Evolutionary conservation across 2,329 filamentous ascomycete genomes (phyloP).

Genomic region (Fusarium dimerum): DNA sequence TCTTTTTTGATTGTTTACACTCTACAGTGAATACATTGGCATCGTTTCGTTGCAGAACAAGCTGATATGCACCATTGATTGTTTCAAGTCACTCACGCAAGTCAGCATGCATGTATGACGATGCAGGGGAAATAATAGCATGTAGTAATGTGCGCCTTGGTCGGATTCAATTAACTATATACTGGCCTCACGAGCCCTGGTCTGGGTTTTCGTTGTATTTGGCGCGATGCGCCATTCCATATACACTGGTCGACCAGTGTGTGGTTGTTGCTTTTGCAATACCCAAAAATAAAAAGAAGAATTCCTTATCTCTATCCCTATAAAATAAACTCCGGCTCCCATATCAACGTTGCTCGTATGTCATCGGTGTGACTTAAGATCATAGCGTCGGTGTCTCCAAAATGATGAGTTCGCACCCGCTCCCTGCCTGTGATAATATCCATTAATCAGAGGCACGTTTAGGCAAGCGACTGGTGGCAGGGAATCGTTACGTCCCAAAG

Average conservation of each 20-base stretch:
- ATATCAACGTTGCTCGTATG: neutral
- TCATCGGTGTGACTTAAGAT: neutral
- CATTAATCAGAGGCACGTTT: too few relatives aligned
- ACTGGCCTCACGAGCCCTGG: slow-evolving; percentile 11
- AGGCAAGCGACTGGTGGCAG: too few relatives aligned
- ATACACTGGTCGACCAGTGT: neutral
- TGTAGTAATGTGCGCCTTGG: neutral
- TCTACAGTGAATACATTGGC: slow-evolving; percentile 1
- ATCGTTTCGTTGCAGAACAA: neutral
- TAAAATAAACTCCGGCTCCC: neutral
- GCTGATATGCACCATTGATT: neutral
- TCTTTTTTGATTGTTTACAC: slow-evolving; percentile 8
- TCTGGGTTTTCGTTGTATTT: slow-evolving; percentile 9
- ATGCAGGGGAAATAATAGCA: too few relatives aligned
- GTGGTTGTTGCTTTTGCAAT: neutral
- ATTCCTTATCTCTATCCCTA: neutral
- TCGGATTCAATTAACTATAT: slow-evolving; percentile 18
- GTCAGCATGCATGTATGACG: neutral
- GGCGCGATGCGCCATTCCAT: slow-evolving; percentile 2
- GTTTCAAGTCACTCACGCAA: neutral
- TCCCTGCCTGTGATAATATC: too few relatives aligned
- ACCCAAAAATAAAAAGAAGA: neutral
- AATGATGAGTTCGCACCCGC: too few relatives aligned
- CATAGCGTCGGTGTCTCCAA: too few relatives aligned
- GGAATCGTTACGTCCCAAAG: neutral